Evolutionary conservation across 1,284 basidiomycete genomes (phyloP), one percentile per base, ranked within the genome.

Genomic region (Fomitopsis betulina): DNA sequence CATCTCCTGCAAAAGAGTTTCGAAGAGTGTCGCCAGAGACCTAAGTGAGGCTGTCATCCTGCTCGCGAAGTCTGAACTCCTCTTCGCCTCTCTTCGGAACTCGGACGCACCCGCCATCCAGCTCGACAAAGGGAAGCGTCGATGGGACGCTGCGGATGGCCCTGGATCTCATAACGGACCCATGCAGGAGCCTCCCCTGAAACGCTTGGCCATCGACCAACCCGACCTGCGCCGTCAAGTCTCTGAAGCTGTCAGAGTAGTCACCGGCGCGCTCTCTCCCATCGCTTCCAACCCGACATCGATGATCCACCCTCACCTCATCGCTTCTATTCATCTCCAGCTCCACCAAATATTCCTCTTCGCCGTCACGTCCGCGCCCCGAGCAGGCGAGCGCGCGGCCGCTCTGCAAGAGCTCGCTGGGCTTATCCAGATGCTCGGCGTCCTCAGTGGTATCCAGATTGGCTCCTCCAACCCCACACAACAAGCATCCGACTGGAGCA

Each of bases 311-410:
- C 76, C 84, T 6, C 66, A 76, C 25, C 69, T 87, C 55, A 79
- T 90, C 54, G 75, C 84, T 9, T 83, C 86, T 50, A 82, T 91
- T 35, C 86, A 87, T 57, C 70, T 82, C 10, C 83, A 82, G 35
- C 77, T 91, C 7, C 87, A 91, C 60, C 87, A 89, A 60, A 75
- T 89, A 12, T 90, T 89, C 68, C 75, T 89, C 25, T 91, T 91
- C 67, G 80, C 85, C 3, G 83, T 89, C 56, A 90, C 87, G 9
- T 86, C 83, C 33, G 81, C 84, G 17, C 73, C 82, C 7, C 73
- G 76, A 53, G 80, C 76, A 12, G 80, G 81, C 21, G 79, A 80
- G 40, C 81, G 79, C 70, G 77, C 65, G 45, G 58, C 81, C 57
- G 73, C 77, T 0, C 72, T 91, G 3, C 87, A 89, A 67, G 89